phyloP scores from a whole-genome alignment of 129 eudicot genomes.

The Tagetes erecta region DNA sequence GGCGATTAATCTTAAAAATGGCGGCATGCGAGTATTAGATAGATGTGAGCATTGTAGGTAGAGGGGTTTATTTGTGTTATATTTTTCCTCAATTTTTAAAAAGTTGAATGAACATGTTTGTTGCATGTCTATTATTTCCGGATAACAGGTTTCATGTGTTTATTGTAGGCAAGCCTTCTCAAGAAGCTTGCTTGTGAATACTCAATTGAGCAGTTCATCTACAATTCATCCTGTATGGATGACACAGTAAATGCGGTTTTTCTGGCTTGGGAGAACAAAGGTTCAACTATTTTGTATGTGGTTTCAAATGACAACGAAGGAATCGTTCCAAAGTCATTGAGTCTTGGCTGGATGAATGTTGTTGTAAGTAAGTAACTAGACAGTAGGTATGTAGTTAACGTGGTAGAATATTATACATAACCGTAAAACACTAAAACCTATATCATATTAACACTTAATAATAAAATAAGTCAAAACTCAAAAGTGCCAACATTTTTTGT shows the following conservation, averaged over 20 bases:
- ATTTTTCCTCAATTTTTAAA: not conserved
- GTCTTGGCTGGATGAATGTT: constrained; percentile 46
- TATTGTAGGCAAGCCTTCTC: constrained; percentile 56
- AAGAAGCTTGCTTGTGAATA: constrained; percentile 46
- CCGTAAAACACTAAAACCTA: too few species aligned
- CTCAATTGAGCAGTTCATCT: constrained; percentile 41
- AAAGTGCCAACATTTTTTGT: too few species aligned
- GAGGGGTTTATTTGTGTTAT: not conserved
- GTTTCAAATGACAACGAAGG: constrained; percentile 47
- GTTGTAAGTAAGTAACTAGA: constrained; percentile 55
- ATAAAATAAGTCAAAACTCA: too few species aligned
- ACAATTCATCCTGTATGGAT: constrained; percentile 43
- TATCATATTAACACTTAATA: too few species aligned
- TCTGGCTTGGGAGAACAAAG: constrained; percentile 53
- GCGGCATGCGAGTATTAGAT: not conserved
- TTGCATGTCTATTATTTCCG: too few species aligned
- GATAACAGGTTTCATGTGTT: not conserved
- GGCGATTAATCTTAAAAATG: too few species aligned
- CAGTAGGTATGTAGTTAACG: not conserved
- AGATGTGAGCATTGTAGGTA: not conserved
- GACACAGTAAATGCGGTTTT: constrained; percentile 46
- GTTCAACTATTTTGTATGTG: constrained; percentile 48
- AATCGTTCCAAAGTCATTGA: constrained; percentile 22
- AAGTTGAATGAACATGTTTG: not conserved
- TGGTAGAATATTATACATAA: too few species aligned